Evolutionary conservation across 192 early-diverging fungal species (phyloP), one percentile per base, ranked within the genome.

Genomic region (Linnemannia zychae): DNA sequence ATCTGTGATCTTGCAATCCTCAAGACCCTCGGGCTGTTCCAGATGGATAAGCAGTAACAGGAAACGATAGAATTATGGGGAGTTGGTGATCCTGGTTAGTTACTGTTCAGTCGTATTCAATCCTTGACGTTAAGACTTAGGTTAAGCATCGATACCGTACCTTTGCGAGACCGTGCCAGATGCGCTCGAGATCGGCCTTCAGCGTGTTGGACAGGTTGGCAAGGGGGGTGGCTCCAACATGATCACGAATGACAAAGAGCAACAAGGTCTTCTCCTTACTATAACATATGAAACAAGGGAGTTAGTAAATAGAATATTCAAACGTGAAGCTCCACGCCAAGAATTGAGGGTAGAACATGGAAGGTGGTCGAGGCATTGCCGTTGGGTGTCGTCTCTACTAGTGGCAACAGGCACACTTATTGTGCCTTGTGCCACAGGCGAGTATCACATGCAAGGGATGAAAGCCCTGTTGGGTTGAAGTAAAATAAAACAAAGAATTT

Each of bases 221-320:
- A 37, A 99, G 87, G 52, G 99, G 96, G 3, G 98, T 98, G 44
- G 92, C 82, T 53, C 94, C 95, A 18, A 96, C 96, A 84, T 97
- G 97, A 85, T 99, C 99, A 82, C 99, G 94, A 74, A 99, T 96
- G 13, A 99, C 97, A 90, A 99, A 98, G 71, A 98, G 93, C 52
- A 99, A 88, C 31, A 97, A 93, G 0, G 98, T 99, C 86, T 98
- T 98, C 66, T 94, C 94, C 75, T 93, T 93, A 57, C 95, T 95
- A 78, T 72, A 31, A 60, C 13, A 28, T 44, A 53, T 34, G 28
- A 69, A 48, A 49, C 53, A 37, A 6, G 0, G 3, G 17, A 16
- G 11, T 44, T 37, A 36, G 24, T 36, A 9, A 44, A 16, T 9
- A 6, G 40, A 65, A 38, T 33, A 63, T 2, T 12, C 13, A 15